phyloP scores from a whole-genome alignment of 768 basidiomycete genomes.

The Russula dissimulans region DNA sequence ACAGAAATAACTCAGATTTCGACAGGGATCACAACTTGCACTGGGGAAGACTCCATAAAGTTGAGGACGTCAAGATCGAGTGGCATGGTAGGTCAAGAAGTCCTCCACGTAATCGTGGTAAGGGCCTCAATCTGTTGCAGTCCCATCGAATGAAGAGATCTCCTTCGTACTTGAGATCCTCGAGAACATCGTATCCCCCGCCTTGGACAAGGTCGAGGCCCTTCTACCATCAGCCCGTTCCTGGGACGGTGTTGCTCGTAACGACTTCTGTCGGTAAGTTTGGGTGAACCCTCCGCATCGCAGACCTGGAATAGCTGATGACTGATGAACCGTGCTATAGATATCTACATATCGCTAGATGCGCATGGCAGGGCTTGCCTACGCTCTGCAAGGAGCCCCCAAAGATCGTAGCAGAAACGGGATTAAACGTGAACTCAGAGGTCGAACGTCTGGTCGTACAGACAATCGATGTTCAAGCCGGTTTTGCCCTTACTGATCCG shows the following conservation, averaged over 20 bases:
- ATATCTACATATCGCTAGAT: slow-evolving; percentile 59
- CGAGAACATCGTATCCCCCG: slow-evolving; percentile 54
- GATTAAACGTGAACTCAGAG: slow-evolving; percentile 54
- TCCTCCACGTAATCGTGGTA: not conserved
- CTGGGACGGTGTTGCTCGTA: slow-evolving; percentile 61
- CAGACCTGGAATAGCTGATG: slow-evolving; percentile 10
- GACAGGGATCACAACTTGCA: slow-evolving; percentile 50
- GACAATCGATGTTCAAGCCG: slow-evolving; percentile 58
- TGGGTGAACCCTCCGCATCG: not conserved
- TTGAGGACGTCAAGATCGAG: slow-evolving; percentile 70
- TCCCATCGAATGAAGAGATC: slow-evolving; percentile 63
- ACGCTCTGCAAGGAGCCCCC: slow-evolving; percentile 53
- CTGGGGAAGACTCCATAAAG: slow-evolving; percentile 77
- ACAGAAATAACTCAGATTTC: slow-evolving; percentile 37
- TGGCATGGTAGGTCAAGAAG: slow-evolving; percentile 64
- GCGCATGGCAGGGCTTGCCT: slow-evolving; percentile 71
- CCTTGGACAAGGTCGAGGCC: slow-evolving; percentile 54
- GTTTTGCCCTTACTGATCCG: slow-evolving; percentile 65
- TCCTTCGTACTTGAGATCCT: slow-evolving; percentile 73
- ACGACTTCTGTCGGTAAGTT: slow-evolving; percentile 75
- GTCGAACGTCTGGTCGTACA: slow-evolving; percentile 60
- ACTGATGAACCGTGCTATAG: slow-evolving; percentile 27
- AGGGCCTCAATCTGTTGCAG: slow-evolving; percentile 26
- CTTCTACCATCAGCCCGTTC: slow-evolving; percentile 45
- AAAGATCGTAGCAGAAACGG: slow-evolving; percentile 49